These are phyloP conservation scores for Corylus americana DNA, from an alignment of 306 rosid genomes.

Conservation along the genomic window DNA sequence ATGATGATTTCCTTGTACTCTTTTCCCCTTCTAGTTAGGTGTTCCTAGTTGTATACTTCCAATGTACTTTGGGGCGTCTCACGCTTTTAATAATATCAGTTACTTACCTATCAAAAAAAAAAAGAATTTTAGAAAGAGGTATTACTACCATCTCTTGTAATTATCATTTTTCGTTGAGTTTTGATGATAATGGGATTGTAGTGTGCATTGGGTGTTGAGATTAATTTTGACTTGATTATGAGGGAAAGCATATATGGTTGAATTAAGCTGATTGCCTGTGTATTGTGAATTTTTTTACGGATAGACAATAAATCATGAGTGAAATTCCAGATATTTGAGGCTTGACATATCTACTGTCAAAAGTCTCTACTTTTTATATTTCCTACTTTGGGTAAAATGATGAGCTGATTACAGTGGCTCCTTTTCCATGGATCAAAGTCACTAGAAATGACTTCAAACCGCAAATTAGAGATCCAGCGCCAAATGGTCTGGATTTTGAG, in stretches of 20 bases:
- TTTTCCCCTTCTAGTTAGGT: too few relatives aligned
- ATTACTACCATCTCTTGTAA: too few relatives aligned
- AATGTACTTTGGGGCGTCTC: too few relatives aligned
- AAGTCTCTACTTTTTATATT: too few relatives aligned
- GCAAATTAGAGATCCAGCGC: background rate
- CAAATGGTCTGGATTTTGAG: background rate
- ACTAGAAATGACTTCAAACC: slow-evolving; percentile 12
- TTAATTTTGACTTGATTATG: background rate
- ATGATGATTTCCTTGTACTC: too few relatives aligned
- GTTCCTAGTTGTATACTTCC: too few relatives aligned
- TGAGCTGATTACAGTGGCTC: slow-evolving; percentile 24
- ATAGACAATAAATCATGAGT: background rate
- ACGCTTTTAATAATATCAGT: too few relatives aligned
- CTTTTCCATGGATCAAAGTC: slow-evolving; percentile 38
- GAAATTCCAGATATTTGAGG: too few relatives aligned
- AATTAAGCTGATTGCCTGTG: background rate
- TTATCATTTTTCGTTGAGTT: background rate
- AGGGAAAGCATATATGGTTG: background rate
- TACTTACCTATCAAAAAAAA: too few relatives aligned
- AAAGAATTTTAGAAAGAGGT: too few relatives aligned
- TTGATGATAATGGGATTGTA: background rate
- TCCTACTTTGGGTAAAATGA: background rate
- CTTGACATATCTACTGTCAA: too few relatives aligned
- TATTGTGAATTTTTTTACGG: background rate
- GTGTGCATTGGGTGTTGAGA: background rate